Conservation (phyloP, 2,329 filamentous ascomycete genomes). For the Diaporthe longicolla region DNA sequence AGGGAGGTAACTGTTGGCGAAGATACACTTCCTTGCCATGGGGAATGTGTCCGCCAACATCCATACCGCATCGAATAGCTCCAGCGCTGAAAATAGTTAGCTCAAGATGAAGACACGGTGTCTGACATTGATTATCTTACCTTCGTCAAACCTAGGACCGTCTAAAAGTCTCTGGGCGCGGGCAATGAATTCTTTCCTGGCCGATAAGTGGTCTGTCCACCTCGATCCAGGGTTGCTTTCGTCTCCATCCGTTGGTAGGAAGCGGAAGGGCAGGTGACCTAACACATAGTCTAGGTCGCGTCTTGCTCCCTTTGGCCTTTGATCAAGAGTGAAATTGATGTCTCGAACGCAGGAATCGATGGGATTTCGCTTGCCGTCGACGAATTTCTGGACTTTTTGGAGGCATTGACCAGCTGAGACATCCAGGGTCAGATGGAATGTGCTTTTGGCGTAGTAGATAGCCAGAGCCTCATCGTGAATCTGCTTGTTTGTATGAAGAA, state of each 20-base stretch:
- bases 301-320: neutral
- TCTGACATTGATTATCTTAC: neutral
- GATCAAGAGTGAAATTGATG: neutral
- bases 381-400: neutral
- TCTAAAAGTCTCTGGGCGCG: neutral
- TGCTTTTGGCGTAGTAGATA: neutral
- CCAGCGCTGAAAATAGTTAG: neutral
- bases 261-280: neutral
- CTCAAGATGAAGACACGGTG: neutral
- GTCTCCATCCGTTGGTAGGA: neutral
- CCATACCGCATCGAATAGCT: neutral
- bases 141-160: neutral
- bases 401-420: neutral
- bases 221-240: neutral
- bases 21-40: neutral
- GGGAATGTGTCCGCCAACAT: neutral
- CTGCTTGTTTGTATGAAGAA: neutral
- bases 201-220: neutral
- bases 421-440: neutral
- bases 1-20: neutral
- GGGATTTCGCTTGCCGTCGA: neutral
- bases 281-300: neutral
- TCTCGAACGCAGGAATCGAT: neutral
- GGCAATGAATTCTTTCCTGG: neutral
- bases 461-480: neutral